Conservation (phyloP, 2,329 filamentous ascomycete genomes). For the Fusarium nanum region DNA sequence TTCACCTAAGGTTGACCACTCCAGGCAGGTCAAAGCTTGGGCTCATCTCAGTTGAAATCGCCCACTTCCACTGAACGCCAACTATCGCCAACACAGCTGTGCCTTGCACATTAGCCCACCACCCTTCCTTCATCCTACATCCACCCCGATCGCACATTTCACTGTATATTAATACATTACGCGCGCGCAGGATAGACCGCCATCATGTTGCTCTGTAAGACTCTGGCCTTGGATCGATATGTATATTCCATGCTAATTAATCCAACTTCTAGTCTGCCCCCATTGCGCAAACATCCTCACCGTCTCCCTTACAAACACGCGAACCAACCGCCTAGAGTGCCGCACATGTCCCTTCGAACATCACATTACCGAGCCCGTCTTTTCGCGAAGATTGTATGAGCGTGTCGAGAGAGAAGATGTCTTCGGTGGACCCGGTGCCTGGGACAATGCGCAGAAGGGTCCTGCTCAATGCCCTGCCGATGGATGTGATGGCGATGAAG, state of each 20-base stretch:
- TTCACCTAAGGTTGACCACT: background rate
- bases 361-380: conserved; percentile 81
- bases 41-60: background rate
- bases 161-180: background rate
- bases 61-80: background rate
- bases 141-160: background rate
- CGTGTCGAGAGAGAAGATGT: conserved; percentile 90
- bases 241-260: conserved; percentile 20
- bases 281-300: conserved; percentile 87
- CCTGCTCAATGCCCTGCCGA: conserved; percentile 84
- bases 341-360: conserved; percentile 95
- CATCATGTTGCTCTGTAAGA: conserved; percentile 75
- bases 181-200: conserved; percentile 11
- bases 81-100: background rate
- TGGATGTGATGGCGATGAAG: conserved; percentile 82
- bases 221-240: conserved; percentile 4
- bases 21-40: background rate
- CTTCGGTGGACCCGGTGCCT: conserved; percentile 86
- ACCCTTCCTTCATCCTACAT: background rate
- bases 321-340: conserved; percentile 89
- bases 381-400: conserved; percentile 84
- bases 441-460: conserved; percentile 91
- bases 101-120: background rate
- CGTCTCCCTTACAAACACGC: conserved; percentile 69
- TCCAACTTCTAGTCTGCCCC: conserved; percentile 73